Evolutionary conservation across 768 basidiomycete species (phyloP), one percentile per base, ranked within the genome.

Genomic region (Mycena belliarum): DNA sequence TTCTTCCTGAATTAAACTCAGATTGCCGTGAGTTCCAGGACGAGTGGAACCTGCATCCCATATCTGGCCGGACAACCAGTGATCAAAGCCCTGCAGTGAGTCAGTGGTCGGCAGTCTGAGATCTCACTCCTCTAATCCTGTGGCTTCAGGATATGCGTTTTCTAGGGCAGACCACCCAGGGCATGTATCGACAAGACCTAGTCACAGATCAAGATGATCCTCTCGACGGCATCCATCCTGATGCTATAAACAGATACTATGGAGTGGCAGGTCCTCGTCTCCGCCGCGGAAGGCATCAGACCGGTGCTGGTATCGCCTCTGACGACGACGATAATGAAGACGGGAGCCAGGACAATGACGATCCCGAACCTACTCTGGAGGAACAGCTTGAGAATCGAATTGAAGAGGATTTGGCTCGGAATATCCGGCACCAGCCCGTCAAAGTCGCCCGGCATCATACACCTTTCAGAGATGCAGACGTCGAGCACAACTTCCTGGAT

Each of bases 1-100:
- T 76, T 52, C 60, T 75, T 2, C 25, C 53, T 2, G 45, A 48
- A 3, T 62, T 76, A 18, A 70, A 75, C 29, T 24, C 51, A 0
- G 70, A 75, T 40, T 74, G 70, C 37, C 0, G 40, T 0, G 35
- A 49, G 5, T 74, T 75, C 52, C 66, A 61, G 16, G 11, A 57
- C 7, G 65, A 72, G 10, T 75, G 73, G 71, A 75, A 75, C 49
- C 24, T 61, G n/a, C 71, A 76, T 50, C 64, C 69, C 0, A 66
- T 75, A 11, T 61, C 50, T 25, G 69, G 65, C 7, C 28, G 24
- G 12, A 37, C n/a, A 10, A 63, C 55, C 7, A 51, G 61, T 12
- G 55, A 51, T 37, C 49, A 51, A 28, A 51, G 40, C 18, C 49
- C 49, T 16, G 48, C 48, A 23, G 32, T 47, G 20, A 33, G 46